phyloP scores from a whole-genome alignment of 441 rosid species.

The Cnidoscolus chayamansa region DNA sequence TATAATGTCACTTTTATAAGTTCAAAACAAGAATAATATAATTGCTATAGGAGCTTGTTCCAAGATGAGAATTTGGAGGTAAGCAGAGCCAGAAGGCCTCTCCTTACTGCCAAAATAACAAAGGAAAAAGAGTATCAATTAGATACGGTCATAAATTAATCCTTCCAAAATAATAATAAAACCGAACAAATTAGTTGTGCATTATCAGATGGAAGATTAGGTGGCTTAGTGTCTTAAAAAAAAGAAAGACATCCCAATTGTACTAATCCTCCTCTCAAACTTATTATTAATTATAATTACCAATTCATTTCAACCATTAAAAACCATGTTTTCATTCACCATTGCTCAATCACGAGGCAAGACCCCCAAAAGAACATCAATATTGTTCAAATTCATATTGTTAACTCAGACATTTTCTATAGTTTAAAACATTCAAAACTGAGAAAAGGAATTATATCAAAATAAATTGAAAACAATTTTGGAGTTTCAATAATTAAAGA shows the following conservation, averaged over 20 bases:
- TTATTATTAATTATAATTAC: background rate
- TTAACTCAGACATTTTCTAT: background rate
- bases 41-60: background rate
- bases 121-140: background rate
- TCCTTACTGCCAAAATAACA: background rate
- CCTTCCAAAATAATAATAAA: too few species aligned
- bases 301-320: background rate
- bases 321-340: background rate
- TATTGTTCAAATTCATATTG: background rate
- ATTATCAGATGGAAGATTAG: background rate
- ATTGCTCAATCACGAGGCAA: conserved; percentile 1
- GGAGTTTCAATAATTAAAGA: background rate
- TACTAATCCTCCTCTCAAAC: background rate
- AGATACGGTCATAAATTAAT: too few species aligned
- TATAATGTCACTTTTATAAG: background rate
- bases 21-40: background rate
- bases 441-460: background rate
- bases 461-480: background rate
- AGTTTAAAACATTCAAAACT: background rate
- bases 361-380: background rate
- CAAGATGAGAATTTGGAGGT: background rate
- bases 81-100: background rate
- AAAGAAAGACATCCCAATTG: background rate
- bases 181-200: background rate
- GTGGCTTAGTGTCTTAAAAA: too few species aligned